A percentile compares a stretch with the other conserved stretches of the same genome.
These are phyloP conservation scores for Saposhnikovia divaricata DNA, from an alignment of 129 eudicot genomes.

Conservation along the genomic window DNA sequence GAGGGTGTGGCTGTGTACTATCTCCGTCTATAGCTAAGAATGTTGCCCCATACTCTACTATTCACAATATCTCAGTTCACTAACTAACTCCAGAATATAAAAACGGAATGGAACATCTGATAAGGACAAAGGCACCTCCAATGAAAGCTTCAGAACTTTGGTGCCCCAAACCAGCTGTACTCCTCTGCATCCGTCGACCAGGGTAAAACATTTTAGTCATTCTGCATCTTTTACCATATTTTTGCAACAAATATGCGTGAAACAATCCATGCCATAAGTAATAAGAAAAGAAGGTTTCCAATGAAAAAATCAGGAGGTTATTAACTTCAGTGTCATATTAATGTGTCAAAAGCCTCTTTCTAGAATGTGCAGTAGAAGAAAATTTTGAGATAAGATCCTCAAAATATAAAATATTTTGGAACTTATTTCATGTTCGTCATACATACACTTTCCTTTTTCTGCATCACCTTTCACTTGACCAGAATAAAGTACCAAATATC, in stretches of 20 bases:
- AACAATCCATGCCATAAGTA: neutral
- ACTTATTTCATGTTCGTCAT: neutral
- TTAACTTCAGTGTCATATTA: neutral
- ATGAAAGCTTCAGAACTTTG: conserved; percentile 65
- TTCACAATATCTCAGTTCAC: conserved; percentile 59
- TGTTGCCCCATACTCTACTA: conserved; percentile 57
- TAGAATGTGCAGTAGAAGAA: neutral
- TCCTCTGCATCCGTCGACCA: conserved; percentile 73
- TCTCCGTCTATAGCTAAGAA: conserved; percentile 51
- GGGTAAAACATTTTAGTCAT: conserved; percentile 35
- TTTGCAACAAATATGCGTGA: neutral
- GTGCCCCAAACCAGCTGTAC: conserved; percentile 59
- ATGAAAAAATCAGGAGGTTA: neutral
- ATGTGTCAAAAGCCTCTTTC: neutral
- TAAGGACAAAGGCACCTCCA: conserved; percentile 52
- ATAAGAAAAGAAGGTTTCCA: neutral
- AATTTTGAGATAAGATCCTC: neutral
- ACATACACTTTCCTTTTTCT: neutral
- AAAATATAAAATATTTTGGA: neutral
- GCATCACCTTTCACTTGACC: neutral
- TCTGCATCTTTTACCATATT: conserved; percentile 4
- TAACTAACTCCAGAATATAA: conserved; percentile 75
- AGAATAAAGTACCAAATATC: too few species aligned
- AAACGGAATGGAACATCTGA: conserved; percentile 55
- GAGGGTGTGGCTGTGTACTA: conserved; percentile 72